Conservation (phyloP, 2,329 filamentous ascomycete genomes). For the Calonectria honghensis region DNA sequence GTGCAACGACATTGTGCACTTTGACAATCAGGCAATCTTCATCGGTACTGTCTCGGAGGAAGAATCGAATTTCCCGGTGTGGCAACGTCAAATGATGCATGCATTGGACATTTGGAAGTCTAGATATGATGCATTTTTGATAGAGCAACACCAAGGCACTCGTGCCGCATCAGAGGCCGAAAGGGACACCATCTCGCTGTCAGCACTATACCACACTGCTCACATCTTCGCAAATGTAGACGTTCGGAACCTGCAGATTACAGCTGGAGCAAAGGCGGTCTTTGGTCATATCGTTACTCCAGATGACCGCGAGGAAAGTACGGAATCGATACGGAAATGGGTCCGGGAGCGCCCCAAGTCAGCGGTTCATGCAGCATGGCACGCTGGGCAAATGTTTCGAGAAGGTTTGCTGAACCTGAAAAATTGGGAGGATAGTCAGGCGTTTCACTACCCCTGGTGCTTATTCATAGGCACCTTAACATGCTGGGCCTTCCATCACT, state of each 20-base stretch:
- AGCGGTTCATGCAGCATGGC: slow-evolving; percentile 10
- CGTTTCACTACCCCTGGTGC: slow-evolving; percentile 11
- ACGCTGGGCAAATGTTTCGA: slow-evolving; percentile 9
- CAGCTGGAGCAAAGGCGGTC: slow-evolving; percentile 6
- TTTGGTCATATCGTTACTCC: slow-evolving; percentile 7
- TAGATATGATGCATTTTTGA: slow-evolving; percentile 4
- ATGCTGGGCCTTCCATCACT: slow-evolving; percentile 10
- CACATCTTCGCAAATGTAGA: slow-evolving; percentile 12
- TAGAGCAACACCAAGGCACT: background rate
- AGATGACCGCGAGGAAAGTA: slow-evolving; percentile 9
- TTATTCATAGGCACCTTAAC: slow-evolving; percentile 9
- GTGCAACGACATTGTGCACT: slow-evolving; percentile 17
- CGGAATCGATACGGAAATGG: background rate
- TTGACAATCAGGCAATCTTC: slow-evolving; percentile 6
- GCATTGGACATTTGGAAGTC: slow-evolving; percentile 18
- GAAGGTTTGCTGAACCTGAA: background rate
- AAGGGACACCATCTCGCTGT: background rate
- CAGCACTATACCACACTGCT: background rate
- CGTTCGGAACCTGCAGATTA: slow-evolving; percentile 7
- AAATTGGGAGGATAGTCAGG: slow-evolving; percentile 2
- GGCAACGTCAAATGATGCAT: slow-evolving; percentile 14
- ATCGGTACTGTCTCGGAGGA: background rate
- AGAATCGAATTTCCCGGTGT: background rate
- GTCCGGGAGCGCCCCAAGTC: background rate
- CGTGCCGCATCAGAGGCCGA: background rate